Percentiles rank a stretch among this genome's conserved stretches.
These are phyloP conservation scores for Serendipita vermifera DNA, from an alignment of 768 basidiomycete genomes.

Conservation along the genomic window DNA sequence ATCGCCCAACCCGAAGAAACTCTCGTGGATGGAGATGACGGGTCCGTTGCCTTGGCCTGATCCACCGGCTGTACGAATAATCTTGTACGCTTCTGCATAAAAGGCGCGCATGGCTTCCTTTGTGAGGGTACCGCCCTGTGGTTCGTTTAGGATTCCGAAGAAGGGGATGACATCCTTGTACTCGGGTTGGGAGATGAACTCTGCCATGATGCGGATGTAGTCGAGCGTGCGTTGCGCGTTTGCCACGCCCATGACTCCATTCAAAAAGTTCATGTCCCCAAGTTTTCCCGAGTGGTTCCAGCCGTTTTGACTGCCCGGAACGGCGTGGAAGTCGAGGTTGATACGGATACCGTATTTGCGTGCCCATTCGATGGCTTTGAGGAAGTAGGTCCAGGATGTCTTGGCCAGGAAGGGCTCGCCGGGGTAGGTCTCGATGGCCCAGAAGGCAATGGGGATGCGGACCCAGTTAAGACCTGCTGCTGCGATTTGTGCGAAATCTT, in stretches of 20 bases:
- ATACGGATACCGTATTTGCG: constrained; percentile 81
- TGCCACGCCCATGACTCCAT: constrained; percentile 70
- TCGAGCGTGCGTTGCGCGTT: constrained; percentile 71
- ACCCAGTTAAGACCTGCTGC: constrained; percentile 79
- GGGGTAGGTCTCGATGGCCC: constrained; percentile 67
- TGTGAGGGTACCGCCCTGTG: constrained; percentile 41
- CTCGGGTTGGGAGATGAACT: constrained; percentile 69
- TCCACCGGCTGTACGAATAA: constrained; percentile 69
- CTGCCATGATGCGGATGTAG: constrained; percentile 58
- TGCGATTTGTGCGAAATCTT: constrained; percentile 82
- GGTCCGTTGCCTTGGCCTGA: constrained; percentile 75
- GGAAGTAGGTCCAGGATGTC: constrained; percentile 70
- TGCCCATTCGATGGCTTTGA: constrained; percentile 65
- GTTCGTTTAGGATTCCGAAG: constrained; percentile 56
- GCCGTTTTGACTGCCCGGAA: constrained; percentile 73
- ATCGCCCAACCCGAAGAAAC: constrained; percentile 47
- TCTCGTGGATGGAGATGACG: constrained; percentile 76
- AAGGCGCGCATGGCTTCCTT: constrained; percentile 27
- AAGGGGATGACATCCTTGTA: constrained; percentile 50
- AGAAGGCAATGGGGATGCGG: constrained; percentile 68
- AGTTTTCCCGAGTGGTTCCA: constrained; percentile 39
- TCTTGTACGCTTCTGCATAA: constrained; percentile 74
- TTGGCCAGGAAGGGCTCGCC: constrained; percentile 65
- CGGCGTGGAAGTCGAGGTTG: constrained; percentile 63
- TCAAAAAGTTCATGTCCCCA: constrained; percentile 50